phyloP scores from a whole-genome alignment of 1,139 yeast species.

The Protomyces arabidopsidicola region DNA sequence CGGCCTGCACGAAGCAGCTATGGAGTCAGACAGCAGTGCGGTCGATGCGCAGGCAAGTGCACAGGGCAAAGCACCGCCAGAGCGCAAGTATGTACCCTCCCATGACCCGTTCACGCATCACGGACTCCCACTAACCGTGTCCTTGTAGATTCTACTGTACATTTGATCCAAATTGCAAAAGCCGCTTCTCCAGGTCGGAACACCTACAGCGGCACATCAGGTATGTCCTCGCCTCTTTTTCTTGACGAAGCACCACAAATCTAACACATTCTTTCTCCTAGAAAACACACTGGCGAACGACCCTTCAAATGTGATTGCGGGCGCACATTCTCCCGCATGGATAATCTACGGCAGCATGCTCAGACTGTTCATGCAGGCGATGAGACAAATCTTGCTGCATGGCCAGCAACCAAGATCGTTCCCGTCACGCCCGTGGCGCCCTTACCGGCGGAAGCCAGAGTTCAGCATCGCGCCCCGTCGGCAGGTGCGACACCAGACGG shows the following conservation, averaged over 20 bases:
- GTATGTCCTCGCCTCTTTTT: conserved; percentile 8
- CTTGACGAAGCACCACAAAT: background rate
- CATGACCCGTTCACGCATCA: background rate
- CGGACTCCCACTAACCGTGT: conserved; percentile 40
- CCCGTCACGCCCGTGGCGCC: background rate
- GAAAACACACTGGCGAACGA: conserved; percentile 93
- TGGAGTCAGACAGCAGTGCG: background rate
- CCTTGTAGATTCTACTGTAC: conserved; percentile 60
- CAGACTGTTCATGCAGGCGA: conserved; percentile 85
- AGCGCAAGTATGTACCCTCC: background rate
- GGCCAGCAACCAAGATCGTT: background rate
- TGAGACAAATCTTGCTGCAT: conserved; percentile 4
- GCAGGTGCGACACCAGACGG: background rate
- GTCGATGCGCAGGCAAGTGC: background rate
- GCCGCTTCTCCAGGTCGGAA: conserved; percentile 85
- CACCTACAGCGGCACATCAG: conserved; percentile 82
- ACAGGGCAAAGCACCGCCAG: background rate
- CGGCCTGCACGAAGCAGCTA: background rate
- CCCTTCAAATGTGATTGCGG: conserved; percentile 88
- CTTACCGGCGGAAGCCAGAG: background rate
- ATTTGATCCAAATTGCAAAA: conserved; percentile 61
- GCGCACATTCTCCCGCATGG: conserved; percentile 75
- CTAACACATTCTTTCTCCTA: conserved; percentile 29
- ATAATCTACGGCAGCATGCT: conserved; percentile 84
- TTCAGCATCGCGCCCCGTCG: background rate